Conservation (phyloP, 331 rosid species). For the Phaseolus coccineus region DNA sequence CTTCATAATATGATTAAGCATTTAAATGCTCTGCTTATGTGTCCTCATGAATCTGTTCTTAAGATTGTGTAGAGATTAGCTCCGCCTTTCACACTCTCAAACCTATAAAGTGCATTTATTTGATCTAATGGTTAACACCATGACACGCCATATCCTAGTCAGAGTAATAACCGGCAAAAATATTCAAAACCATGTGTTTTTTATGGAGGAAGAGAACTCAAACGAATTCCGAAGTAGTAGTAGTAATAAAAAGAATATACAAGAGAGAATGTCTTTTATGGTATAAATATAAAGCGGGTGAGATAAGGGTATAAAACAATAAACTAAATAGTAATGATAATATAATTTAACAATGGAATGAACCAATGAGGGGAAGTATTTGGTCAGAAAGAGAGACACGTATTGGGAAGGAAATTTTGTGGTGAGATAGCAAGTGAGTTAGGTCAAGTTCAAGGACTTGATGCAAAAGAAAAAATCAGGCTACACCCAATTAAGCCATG, state of each 20-base stretch:
- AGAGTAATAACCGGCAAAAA: conserved; percentile 48
- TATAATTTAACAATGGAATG: conserved; percentile 16
- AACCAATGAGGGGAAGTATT: conserved; percentile 35
- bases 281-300: conserved; percentile 24
- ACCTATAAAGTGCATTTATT: conserved; percentile 48
- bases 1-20: background rate
- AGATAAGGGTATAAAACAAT: conserved; percentile 12
- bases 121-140: conserved; percentile 53
- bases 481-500: conserved; percentile 55
- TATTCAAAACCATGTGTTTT: conserved; percentile 53
- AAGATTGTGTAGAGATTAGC: conserved; percentile 38
- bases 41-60: conserved; percentile 7
- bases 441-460: conserved; percentile 69
- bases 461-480: conserved; percentile 37
- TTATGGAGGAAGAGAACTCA: conserved; percentile 28
- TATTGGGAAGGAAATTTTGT: conserved; percentile 3
- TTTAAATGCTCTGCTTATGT: background rate
- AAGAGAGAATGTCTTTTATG: conserved; percentile 64
- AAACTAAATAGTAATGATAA: background rate
- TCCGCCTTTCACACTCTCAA: conserved; percentile 33
- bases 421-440: conserved; percentile 6
- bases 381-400: conserved; percentile 49
- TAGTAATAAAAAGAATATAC: conserved; percentile 24
- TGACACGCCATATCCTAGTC: conserved; percentile 44
- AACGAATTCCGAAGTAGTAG: conserved; percentile 4